These are phyloP conservation scores for Brassica balearica DNA, from an alignment of 441 rosid genomes.

Conservation along the genomic window DNA sequence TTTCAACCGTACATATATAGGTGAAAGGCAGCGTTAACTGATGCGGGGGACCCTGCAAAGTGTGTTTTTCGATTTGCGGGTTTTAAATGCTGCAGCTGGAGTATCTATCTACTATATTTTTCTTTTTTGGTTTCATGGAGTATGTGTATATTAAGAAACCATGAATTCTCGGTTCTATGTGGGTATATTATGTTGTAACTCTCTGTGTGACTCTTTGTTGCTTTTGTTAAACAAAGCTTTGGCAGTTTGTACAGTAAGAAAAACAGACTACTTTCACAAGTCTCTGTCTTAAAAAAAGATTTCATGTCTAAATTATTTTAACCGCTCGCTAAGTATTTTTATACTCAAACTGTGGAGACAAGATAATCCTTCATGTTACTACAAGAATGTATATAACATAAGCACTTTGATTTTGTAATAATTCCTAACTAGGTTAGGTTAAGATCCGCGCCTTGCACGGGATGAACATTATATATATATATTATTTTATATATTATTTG, in stretches of 20 bases:
- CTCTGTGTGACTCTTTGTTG: conserved; percentile 28
- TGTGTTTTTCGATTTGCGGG: conserved; percentile 41
- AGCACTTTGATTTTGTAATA: conserved; percentile 45
- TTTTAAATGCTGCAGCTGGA: conserved; percentile 36
- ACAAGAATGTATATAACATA: background rate
- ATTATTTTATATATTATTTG: too few relatives aligned
- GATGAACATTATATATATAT: too few relatives aligned
- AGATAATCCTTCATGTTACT: conserved; percentile 48
- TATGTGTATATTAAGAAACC: conserved; percentile 35
- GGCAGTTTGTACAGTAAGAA: conserved; percentile 41
- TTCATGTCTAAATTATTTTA: background rate
- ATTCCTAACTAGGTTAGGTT: conserved; percentile 38
- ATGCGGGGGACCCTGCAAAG: conserved; percentile 38
- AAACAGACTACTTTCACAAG: background rate
- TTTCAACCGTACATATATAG: conserved; percentile 41
- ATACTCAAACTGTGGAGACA: conserved; percentile 50
- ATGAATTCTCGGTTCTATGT: conserved; percentile 43
- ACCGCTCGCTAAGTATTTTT: conserved; percentile 23
- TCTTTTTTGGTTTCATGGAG: conserved; percentile 32
- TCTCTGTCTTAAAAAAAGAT: background rate
- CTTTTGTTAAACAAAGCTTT: conserved; percentile 28
- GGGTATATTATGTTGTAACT: conserved; percentile 44
- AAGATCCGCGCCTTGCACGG: too few relatives aligned
- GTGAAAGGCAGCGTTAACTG: conserved; percentile 38
- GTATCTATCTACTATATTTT: conserved; percentile 20